Base-by-base conservation (phyloP, 2,329 filamentous ascomycete species). In the Colletotrichum truncatum region DNA sequence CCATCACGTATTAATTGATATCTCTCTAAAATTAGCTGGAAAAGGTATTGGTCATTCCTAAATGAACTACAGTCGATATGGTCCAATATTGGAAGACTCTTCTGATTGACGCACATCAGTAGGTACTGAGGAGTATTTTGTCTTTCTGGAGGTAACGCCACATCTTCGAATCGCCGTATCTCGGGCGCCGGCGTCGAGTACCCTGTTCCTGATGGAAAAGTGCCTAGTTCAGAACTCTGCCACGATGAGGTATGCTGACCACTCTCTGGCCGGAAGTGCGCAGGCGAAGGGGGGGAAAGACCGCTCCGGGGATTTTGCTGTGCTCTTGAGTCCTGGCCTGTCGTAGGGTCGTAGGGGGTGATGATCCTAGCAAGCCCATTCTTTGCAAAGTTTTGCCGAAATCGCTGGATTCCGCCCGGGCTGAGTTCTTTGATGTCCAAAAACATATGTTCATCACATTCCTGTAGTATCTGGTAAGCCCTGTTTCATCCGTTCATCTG, bases 61-160 rank as follows among this genome's bases (percentile, higher is more conserved):
- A 61, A 32, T 28, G 11, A 46, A 9, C 32, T 5, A 1, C 48
- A 45, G 2, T 56, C 38, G 1, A 61, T 48, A 4, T 56, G 58
- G 1, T 34, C 21, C 0, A 61, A n/a, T 0, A 39, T 39, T 12
- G 58, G 48, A 1, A 55, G 41, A 1, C 23, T 39, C 4, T 61
- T 61, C 9, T 30, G 23, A 21, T 61, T 61, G 2, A 61, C n/a
- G 25, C 58, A 61, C 6, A 56, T 5, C 38, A 61, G 28, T 10
- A 61, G 28, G 21, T 39, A 61, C 10, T 61, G 58, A 5, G 25
- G 3, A 2, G 1, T 23, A 0, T 14, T 1, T 23, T 10, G 28
- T 30, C 38, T 38, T 14, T 4, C 51, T 46, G 9, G 28, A 2
- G 11, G 6, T 0, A 16, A 8, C 0, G 25, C 10, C 9, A 4